Percentiles rank a stretch among this genome's conserved stretches.
These are phyloP conservation scores for Lactifluus rugatus DNA, from an alignment of 768 basidiomycete genomes.

Conservation along the genomic window DNA sequence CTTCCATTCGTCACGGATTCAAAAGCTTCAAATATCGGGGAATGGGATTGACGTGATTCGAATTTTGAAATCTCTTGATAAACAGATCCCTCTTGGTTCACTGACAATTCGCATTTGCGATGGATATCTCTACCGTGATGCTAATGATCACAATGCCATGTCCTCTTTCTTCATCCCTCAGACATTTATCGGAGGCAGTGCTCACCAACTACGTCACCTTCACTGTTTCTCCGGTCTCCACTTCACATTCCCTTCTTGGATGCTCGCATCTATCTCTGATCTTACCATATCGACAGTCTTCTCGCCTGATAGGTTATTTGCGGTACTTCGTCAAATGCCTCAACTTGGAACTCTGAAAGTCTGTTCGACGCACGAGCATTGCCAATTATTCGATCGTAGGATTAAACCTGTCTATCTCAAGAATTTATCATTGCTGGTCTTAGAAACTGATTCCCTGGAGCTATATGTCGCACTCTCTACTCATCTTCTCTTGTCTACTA, in stretches of 20 bases:
- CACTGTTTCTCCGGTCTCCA: background rate
- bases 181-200: background rate
- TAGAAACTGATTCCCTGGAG: background rate
- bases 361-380: background rate
- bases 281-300: background rate
- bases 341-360: background rate
- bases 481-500: background rate
- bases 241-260: conserved; percentile 1
- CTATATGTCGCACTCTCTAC: background rate
- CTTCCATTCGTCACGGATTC: background rate
- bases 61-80: conserved; percentile 1
- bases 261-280: background rate
- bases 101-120: background rate
- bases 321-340: background rate
- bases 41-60: background rate
- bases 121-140: background rate
- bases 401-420: background rate
- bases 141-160: background rate
- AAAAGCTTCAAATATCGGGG: background rate
- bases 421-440: background rate
- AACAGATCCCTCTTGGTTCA: background rate
- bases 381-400: background rate
- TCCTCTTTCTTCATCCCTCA: background rate
- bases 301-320: background rate
- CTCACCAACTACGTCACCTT: background rate